A percentile compares a stretch with the other conserved stretches of the same genome.
phyloP scores from a whole-genome alignment of 2,329 filamentous ascomycete species.

The Penicillium brevicompactum region DNA sequence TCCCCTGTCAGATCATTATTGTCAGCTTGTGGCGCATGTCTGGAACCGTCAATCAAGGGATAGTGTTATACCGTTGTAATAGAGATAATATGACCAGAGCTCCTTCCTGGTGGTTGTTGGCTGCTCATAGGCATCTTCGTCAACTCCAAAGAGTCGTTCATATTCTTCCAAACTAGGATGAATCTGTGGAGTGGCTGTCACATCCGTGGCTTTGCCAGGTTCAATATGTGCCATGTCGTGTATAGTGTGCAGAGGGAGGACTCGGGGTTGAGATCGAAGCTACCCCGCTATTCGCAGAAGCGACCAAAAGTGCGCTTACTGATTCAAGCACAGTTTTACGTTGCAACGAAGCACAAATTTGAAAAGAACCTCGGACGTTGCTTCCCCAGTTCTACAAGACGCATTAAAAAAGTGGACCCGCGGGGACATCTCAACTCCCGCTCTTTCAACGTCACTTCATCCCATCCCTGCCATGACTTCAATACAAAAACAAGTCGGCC shows the following conservation, averaged over 20 bases:
- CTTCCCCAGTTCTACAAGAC: too few relatives aligned
- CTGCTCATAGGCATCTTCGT: conserved; percentile 39
- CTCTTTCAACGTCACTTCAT: not conserved
- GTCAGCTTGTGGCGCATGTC: not conserved
- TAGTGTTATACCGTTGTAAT: conserved; percentile 40
- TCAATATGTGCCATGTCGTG: not conserved
- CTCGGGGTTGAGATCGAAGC: not conserved
- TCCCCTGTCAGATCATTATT: conserved; percentile 29
- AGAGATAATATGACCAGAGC: conserved; percentile 48
- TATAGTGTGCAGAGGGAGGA: not conserved
- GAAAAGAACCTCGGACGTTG: too few relatives aligned
- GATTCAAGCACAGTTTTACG: not conserved
- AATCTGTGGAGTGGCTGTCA: conserved; percentile 4
- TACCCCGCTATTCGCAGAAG: not conserved
- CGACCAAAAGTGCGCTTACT: not conserved
- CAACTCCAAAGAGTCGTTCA: conserved; percentile 40
- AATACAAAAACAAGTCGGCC: conserved; percentile 36
- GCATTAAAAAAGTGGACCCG: conserved; percentile 3
- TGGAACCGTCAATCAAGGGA: not conserved
- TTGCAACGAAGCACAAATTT: not conserved
- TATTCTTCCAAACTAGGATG: conserved; percentile 30
- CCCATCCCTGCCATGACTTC: not conserved
- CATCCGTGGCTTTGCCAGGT: conserved; percentile 13
- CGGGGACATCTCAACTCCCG: conserved; percentile 1
- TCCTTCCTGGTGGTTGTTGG: conserved; percentile 45